A percentile compares a stretch with the other conserved stretches of the same genome.
phyloP scores from a whole-genome alignment of 805 yeast species.

The Yamadazyma akitaensis region DNA sequence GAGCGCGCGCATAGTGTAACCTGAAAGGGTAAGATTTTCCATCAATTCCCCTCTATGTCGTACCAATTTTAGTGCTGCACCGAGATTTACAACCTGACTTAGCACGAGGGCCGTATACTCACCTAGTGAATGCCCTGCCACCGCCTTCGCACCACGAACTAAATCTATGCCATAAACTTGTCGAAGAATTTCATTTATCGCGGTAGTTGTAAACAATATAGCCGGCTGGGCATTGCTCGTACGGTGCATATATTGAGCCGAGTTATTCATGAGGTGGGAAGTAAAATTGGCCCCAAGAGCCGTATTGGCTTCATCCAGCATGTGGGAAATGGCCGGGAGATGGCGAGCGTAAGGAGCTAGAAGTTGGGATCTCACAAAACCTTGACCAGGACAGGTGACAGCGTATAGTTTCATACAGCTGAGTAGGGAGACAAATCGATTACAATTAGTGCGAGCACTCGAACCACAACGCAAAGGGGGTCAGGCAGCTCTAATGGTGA shows the following conservation, averaged over 20 bases:
- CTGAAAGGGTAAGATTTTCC: conserved; percentile 21
- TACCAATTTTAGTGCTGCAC: conserved; percentile 41
- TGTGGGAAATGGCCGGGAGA: neutral
- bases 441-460: neutral
- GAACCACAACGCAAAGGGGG: no score
- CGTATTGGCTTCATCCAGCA: conserved; percentile 19
- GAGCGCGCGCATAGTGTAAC: conserved; percentile 35
- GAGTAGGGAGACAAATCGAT: neutral
- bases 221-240: conserved; percentile 56
- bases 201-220: conserved; percentile 40
- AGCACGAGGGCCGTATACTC: conserved; percentile 45
- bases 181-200: conserved; percentile 22
- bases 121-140: conserved; percentile 51
- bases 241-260: conserved; percentile 20
- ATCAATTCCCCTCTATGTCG: conserved; percentile 43
- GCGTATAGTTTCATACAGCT: conserved; percentile 21
- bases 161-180: conserved; percentile 19
- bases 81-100: conserved; percentile 31
- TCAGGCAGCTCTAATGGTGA: no score
- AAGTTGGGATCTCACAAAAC: conserved; percentile 21
- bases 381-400: conserved; percentile 37
- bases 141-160: conserved; percentile 14
- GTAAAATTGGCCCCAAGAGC: conserved; percentile 22
- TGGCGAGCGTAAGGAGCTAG: conserved; percentile 18
- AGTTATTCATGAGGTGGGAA: conserved; percentile 15